These are phyloP conservation scores for Stereocaulon alpinum DNA, from an alignment of 495 filamentous ascomycete species.

Conservation along the genomic window DNA sequence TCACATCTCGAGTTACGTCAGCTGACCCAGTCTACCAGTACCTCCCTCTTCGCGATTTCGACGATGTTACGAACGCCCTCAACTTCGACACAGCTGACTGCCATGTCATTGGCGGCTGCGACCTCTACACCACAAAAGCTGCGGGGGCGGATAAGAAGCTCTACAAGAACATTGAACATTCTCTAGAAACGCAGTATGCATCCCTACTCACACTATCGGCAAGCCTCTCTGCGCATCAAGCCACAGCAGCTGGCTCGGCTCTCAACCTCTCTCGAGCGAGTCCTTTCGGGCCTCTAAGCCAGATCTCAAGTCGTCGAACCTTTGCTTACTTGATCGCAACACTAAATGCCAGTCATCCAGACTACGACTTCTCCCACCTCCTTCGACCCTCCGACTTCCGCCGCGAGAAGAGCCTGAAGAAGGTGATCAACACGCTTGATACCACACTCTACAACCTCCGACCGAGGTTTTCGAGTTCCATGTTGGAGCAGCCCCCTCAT, in stretches of 20 bases:
- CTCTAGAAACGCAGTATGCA: constrained; percentile 80
- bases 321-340: constrained; percentile 96
- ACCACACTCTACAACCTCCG: constrained; percentile 75
- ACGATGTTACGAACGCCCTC: constrained; percentile 76
- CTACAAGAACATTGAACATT: constrained; percentile 86
- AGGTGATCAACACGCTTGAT: constrained; percentile 76
- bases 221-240: constrained; percentile 67
- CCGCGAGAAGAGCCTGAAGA: constrained; percentile 60
- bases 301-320: constrained; percentile 76
- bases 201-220: constrained; percentile 72
- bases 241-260: constrained; percentile 41
- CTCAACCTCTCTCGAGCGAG: constrained; percentile 73
- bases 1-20: constrained; percentile 1
- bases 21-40: constrained; percentile 46
- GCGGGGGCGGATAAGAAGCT: constrained; percentile 91
- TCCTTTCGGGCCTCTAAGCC: constrained; percentile 81
- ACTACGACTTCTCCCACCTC: constrained; percentile 94
- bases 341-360: constrained; percentile 91
- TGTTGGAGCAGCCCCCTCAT: constrained; percentile 19
- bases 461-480: constrained; percentile 37
- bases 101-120: constrained; percentile 81
- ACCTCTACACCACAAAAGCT: constrained; percentile 94
- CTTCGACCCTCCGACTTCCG: constrained; percentile 81
- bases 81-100: constrained; percentile 91
- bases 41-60: constrained; percentile 78